These are phyloP conservation scores for Penicillium coprophilum DNA, from an alignment of 495 filamentous ascomycete genomes.

Conservation along the genomic window DNA sequence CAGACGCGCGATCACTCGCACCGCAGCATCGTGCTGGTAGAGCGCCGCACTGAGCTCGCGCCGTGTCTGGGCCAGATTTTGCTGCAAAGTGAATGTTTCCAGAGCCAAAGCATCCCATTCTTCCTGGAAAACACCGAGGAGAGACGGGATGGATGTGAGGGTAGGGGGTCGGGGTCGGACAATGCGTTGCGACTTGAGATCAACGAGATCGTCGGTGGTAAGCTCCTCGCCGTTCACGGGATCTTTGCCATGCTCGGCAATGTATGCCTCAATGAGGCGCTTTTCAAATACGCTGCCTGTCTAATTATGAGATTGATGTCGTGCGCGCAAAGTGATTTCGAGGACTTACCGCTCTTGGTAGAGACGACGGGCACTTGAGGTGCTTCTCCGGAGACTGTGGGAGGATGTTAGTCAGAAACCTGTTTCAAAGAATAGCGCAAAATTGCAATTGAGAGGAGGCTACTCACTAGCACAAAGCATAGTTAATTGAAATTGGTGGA, in stretches of 20 bases:
- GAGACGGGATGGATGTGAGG: conserved; percentile 93
- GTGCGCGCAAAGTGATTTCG: conserved; percentile 9
- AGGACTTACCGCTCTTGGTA: conserved; percentile 78
- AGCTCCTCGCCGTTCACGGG: conserved; percentile 89
- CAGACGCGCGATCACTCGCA: conserved; percentile 86
- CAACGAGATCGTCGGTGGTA: conserved; percentile 79
- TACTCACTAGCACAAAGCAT: conserved; percentile 77
- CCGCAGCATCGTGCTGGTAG: conserved; percentile 94
- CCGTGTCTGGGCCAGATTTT: conserved; percentile 83
- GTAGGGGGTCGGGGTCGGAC: conserved; percentile 89
- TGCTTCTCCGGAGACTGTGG: conserved; percentile 90
- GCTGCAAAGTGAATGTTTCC: conserved; percentile 83
- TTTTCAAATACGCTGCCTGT: conserved; percentile 89
- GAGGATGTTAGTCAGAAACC: conserved; percentile 25
- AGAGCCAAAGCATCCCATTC: conserved; percentile 96
- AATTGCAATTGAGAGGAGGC: background rate
- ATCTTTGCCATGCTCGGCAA: conserved; percentile 90
- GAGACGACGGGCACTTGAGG: conserved; percentile 94
- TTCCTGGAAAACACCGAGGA: conserved; percentile 94
- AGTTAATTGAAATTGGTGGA: conserved; percentile 33
- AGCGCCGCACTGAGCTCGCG: conserved; percentile 92
- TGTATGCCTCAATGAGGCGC: conserved; percentile 91
- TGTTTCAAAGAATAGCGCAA: background rate
- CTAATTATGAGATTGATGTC: conserved; percentile 27
- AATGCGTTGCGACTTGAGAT: conserved; percentile 76